Base-by-base conservation (phyloP, 2,329 filamentous ascomycete genomes). In the Clonostachys rosea region DNA sequence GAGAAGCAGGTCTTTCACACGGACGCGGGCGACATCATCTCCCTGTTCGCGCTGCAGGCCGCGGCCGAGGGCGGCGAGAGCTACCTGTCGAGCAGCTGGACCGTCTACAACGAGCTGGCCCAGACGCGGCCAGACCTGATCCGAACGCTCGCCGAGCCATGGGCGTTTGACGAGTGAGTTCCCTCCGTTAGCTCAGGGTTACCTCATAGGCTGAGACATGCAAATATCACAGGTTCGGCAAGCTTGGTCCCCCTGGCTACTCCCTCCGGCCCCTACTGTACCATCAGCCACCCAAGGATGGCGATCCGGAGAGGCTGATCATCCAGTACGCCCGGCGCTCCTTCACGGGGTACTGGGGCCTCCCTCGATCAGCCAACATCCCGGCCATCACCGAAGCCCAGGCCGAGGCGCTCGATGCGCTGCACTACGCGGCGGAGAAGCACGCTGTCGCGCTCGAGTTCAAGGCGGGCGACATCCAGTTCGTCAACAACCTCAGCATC, bases 1-100 rank as follows among this genome's bases (percentile, higher is more conserved):
- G 79, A 84, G 47, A 82, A 81, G 56, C 81, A 81, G 57, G 74
- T 77, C 6, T 84, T 84, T 54, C 83, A 85, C 58, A 85, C 78
- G 1, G 81, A 85, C 54, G 57, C 59, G 0, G 74, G 81, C 9
- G 82, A 86, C 53, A 68, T 85, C 3, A 70, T 86, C 17, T 75
- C 77, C 3, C 64, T 86, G 7, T 76, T 81, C 43, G 75, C 74
- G 1, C 69, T 84, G 16, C 71, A 72, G 10, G 75, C 80, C 1
- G 72, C 71, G 0, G 64, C 66, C 3, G 60, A 63, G 36, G 83
- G 83, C 1, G 82, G 83, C 2, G 66, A 76, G 49, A 84, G 79
- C 54, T 75, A 75, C 49, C 60, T 86, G 11, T 73, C 79, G 0
- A 81, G 78, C 54, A 78, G 72, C 24, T 79, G 76, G 73, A 66